Evolutionary conservation across 257 asterid species (phyloP), one percentile per base, ranked within the genome.

Genomic region (Solanum ahanhuiri): DNA sequence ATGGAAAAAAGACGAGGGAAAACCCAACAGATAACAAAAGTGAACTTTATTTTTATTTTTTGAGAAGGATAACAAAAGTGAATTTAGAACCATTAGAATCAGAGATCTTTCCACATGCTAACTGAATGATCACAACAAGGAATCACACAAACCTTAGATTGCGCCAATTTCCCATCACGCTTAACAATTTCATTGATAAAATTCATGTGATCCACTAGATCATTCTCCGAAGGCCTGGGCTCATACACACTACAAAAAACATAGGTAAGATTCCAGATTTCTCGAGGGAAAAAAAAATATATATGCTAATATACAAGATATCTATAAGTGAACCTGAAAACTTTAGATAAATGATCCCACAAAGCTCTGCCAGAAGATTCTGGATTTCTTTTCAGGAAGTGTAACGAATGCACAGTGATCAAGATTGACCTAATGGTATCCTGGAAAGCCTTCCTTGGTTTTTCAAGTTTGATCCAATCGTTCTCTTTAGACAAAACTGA

Each of bases 401-500:
- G 95, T 71, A 97, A 85, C 81, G 88, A 89, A 72, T 95, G 91
- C 85, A 97, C 88, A 3, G 98, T 90, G 85, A 94, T 91, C 89
- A 88, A 87, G 88, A 92, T 82, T 30, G 94, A 90, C 86, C 96
- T 92, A 82, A 94, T 88, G 9, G 89, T 86, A 45, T 85, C 88
- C 45, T 87, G 88, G 87, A 83, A 97, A 60, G 92, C 87, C 48
- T 92, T 94, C 81, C 98, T 91, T 6, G 98, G 97, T 86, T 93
- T 94, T 88, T 91, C 87, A 90, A 97, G 98, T 91, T 90, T 91
- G 88, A 94, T 91, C 99, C 99, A 97, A 77, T 90, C 12, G 20
- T 93, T 93, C 86, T 94, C 93, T 63, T 43, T 83, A 10, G 94
- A 89, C 67, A 93, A 89, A 86, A 97, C 98, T 20, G 93, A 91